A percentile compares a stretch with the other conserved stretches of the same genome.
Conservation (phyloP, 1,284 basidiomycete species). For the Meira nashicola region DNA sequence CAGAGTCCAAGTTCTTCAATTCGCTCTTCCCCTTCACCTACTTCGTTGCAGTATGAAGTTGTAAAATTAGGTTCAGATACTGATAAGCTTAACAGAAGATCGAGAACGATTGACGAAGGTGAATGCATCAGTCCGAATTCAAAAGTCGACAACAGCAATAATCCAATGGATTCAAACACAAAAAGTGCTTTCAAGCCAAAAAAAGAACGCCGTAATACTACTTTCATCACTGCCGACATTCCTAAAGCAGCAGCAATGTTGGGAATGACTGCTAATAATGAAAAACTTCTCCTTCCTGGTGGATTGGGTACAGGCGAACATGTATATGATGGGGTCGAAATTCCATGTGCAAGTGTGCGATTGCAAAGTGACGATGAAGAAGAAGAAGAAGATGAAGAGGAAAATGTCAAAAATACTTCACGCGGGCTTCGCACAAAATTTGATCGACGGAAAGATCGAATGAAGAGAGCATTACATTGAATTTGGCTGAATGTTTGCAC, state of each 20-base stretch:
- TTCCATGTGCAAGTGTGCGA: slow-evolving; percentile 36
- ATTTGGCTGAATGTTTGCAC: too few relatives aligned
- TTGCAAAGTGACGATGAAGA: slow-evolving; percentile 31
- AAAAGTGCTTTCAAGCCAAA: neutral
- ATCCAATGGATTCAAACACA: neutral
- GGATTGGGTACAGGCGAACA: slow-evolving; percentile 25
- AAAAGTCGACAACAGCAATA: neutral
- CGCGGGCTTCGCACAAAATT: too few relatives aligned
- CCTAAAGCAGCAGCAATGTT: slow-evolving; percentile 9
- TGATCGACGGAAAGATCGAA: too few relatives aligned
- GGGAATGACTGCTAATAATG: slow-evolving; percentile 12
- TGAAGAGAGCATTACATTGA: too few relatives aligned
- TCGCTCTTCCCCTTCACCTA: too few relatives aligned
- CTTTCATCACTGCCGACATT: neutral
- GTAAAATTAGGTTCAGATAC: neutral
- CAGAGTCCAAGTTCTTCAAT: too few relatives aligned
- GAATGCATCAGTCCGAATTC: neutral
- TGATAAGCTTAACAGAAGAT: neutral
- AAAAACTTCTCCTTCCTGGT: slow-evolving; percentile 12
- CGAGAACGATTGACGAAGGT: neutral
- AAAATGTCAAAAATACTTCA: neutral
- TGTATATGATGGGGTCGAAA: slow-evolving; percentile 35
- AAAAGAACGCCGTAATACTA: neutral
- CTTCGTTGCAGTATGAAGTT: too few relatives aligned
- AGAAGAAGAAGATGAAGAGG: slow-evolving; percentile 12